Percentiles rank a stretch among this genome's conserved stretches.
Conservation (phyloP, 1,284 basidiomycete species). For the Ganoderma leucocontextum region DNA sequence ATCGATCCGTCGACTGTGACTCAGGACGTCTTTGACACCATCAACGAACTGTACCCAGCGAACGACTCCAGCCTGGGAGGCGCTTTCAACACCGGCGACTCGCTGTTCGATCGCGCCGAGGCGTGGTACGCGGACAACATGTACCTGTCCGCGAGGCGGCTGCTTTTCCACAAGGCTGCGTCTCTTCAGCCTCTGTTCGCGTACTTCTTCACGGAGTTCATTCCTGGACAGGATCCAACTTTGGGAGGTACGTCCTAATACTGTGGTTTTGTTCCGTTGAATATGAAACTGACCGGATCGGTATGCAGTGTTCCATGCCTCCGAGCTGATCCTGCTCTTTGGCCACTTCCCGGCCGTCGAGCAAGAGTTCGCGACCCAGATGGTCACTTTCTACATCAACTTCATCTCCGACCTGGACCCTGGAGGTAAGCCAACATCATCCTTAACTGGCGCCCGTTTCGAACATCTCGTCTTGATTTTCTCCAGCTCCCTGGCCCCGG, state of each 20-base stretch:
- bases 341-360: conserved; percentile 56
- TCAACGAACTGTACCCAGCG: conserved; percentile 53
- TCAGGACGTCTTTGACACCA: conserved; percentile 45
- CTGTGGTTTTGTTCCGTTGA: background rate
- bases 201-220: conserved; percentile 64
- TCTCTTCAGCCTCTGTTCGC: conserved; percentile 57
- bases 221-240: conserved; percentile 53
- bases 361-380: conserved; percentile 52
- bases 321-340: conserved; percentile 58
- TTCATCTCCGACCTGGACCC: conserved; percentile 62
- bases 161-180: conserved; percentile 58
- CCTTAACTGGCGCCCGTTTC: background rate
- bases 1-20: conserved; percentile 60
- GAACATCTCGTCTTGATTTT: background rate
- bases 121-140: conserved; percentile 67
- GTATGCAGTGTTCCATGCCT: conserved; percentile 57
- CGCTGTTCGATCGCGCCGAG: conserved; percentile 61
- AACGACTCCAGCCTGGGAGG: conserved; percentile 56
- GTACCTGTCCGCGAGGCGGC: conserved; percentile 57
- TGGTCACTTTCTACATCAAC: conserved; percentile 61
- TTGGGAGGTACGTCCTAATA: conserved; percentile 47
- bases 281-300: background rate
- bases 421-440: conserved; percentile 48
- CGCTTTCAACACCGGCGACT: conserved; percentile 65
- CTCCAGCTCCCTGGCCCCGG: conserved; percentile 53